Conservation (phyloP, 75 land plant genomes). For the Azolla pinnata region DNA sequence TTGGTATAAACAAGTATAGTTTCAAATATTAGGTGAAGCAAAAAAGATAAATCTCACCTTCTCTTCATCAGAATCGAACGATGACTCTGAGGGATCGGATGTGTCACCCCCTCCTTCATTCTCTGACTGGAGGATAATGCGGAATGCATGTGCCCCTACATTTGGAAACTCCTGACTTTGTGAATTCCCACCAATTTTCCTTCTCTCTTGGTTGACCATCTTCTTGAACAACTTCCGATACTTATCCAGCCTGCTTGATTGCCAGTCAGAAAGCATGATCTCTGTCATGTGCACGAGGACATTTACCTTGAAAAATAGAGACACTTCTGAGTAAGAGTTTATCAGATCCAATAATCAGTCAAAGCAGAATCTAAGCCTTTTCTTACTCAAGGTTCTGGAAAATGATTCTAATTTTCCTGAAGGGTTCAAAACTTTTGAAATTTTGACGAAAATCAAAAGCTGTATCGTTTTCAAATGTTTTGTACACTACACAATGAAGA, state of each 20-base stretch:
- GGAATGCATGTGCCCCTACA: background rate
- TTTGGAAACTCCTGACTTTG: background rate
- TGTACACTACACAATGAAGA: background rate
- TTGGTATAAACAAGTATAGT: no score
- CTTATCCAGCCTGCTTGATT: constrained; percentile 27
- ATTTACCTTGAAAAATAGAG: constrained; percentile 44
- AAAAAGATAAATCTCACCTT: no score
- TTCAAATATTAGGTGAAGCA: no score
- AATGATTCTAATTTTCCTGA: background rate
- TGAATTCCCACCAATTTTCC: background rate
- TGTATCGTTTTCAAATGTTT: no score
- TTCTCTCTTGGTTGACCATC: background rate
- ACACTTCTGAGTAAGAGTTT: background rate
- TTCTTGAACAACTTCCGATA: constrained; percentile 7
- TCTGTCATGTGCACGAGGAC: constrained; percentile 56
- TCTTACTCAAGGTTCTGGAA: background rate
- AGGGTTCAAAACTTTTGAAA: background rate
- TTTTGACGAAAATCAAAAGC: background rate
- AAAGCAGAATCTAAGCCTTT: background rate
- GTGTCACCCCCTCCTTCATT: no score
- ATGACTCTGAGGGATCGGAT: no score
- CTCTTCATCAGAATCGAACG: no score
- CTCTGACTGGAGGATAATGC: background rate
- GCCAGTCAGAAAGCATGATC: constrained; percentile 25
- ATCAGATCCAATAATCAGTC: background rate